Base-by-base conservation (phyloP, 2,329 filamentous ascomycete species). In the Penicillium sp. region DNA sequence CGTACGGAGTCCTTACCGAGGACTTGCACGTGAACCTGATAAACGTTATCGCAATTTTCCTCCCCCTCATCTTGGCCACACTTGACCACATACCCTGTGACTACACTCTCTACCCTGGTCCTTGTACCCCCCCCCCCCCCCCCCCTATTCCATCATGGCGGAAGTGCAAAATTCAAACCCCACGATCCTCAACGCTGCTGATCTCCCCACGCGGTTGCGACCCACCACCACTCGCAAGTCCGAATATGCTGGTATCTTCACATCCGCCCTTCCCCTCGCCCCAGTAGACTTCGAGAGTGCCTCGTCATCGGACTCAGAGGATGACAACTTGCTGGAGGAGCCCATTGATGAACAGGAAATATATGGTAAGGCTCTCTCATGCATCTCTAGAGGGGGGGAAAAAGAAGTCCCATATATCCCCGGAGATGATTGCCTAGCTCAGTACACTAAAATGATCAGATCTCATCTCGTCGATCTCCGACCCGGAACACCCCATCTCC, bases 321-420 rank as follows among this genome's bases (percentile, higher is more conserved):
- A 85, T 50, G 84, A 86, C 57, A 85, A 88, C 58, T 82, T 86
- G 49, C 79, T 81, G 1, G 81, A 87, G 37, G 93, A 97, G 67
- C 89, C 90, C 57, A 96, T 99, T 66, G 94, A 99, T 72, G 91
- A 95, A 74, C 94, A 97, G 75, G 94, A 99, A 77, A 93, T 99
- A 42, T 99, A 93, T 73, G 92, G 91, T 94, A 79, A 43, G 63
- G 43, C 8, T 15, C 6, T 35, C 42, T n/a, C 9, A 23, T 8
- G 23, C 5, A 15, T 15, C 6, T 29, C 10, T 29, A 40, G 12
- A 40, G 10, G n/a, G 23, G 23, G 2, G 4, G 4, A 15, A 42
- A 25, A 15, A 25, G 5, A 42, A 43, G n/a, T 15, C 19, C 31
- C 17, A 35, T 49, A 19, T 19, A n/a, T 23, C 13, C 50, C 31